Percentiles rank a stretch among this genome's conserved stretches.
These are phyloP conservation scores for Xylaria cubensis DNA, from an alignment of 495 filamentous ascomycete species.

Conservation along the genomic window DNA sequence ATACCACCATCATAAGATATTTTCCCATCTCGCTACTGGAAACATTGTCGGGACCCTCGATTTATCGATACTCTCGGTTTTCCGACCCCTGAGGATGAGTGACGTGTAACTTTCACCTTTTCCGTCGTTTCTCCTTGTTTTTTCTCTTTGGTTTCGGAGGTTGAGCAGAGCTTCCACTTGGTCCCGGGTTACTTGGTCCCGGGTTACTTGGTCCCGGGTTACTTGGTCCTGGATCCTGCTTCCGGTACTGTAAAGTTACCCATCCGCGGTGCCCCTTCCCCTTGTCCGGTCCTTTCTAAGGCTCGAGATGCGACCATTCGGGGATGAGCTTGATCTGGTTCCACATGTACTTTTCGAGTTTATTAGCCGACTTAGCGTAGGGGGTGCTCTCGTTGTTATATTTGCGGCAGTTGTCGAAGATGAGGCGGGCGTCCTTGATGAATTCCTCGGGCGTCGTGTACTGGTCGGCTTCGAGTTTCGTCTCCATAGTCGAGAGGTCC, in stretches of 20 bases:
- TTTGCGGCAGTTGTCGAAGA: constrained; percentile 92
- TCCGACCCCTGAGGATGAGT: not conserved
- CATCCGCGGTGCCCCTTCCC: not conserved
- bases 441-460: constrained; percentile 94
- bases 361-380: constrained; percentile 94
- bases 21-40: not conserved
- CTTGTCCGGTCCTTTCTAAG: constrained; percentile 37
- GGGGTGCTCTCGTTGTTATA: constrained; percentile 97
- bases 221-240: not conserved
- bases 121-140: not conserved
- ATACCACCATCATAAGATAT: not conserved
- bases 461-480: constrained; percentile 90
- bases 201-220: not conserved
- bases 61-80: no score
- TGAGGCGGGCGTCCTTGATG: constrained; percentile 84
- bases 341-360: constrained; percentile 98
- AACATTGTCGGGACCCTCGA: not conserved
- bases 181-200: not conserved
- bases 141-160: not conserved
- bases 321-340: constrained; percentile 89
- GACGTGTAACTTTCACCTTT: not conserved
- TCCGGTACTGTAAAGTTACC: not conserved
- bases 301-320: constrained; percentile 83
- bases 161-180: not conserved
- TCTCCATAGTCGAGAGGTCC: constrained; percentile 96